Conservation (phyloP, 805 yeast species). For the Myxozyma neglecta region DNA sequence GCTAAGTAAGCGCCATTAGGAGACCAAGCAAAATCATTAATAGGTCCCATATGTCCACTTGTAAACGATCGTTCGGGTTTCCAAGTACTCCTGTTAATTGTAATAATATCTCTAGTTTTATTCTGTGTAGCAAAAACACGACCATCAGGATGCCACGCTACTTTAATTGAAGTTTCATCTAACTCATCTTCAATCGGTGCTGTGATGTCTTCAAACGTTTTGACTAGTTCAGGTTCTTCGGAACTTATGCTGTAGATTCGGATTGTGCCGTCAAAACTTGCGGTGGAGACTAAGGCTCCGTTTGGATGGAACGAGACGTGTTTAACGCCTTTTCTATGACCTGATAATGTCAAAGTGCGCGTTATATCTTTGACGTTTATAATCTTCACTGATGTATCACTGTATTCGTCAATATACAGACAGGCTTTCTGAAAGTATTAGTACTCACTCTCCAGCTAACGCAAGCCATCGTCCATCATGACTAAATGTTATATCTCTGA, state of each 20-base stretch:
- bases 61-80: constrained; percentile 30
- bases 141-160: constrained; percentile 73
- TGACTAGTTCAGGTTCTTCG: constrained; percentile 32
- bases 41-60: constrained; percentile 37
- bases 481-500: constrained; percentile 40
- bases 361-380: constrained; percentile 41
- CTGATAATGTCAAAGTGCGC: constrained; percentile 46
- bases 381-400: constrained; percentile 38
- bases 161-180: constrained; percentile 52
- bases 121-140: constrained; percentile 68
- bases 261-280: constrained; percentile 41
- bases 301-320: constrained; percentile 48
- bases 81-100: constrained; percentile 37
- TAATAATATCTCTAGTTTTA: constrained; percentile 42
- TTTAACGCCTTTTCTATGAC: constrained; percentile 48
- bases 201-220: constrained; percentile 35
- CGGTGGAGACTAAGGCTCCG: constrained; percentile 37
- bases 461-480: constrained; percentile 43
- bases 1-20: constrained; percentile 64
- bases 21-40: constrained; percentile 60
- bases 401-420: neutral
- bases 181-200: constrained; percentile 40
- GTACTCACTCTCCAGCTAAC: constrained; percentile 38
- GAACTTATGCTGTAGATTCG: constrained; percentile 37
- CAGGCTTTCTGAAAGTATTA: neutral